Base-by-base conservation (phyloP, 306 rosid species). In the Heteromeles arbutifolia region DNA sequence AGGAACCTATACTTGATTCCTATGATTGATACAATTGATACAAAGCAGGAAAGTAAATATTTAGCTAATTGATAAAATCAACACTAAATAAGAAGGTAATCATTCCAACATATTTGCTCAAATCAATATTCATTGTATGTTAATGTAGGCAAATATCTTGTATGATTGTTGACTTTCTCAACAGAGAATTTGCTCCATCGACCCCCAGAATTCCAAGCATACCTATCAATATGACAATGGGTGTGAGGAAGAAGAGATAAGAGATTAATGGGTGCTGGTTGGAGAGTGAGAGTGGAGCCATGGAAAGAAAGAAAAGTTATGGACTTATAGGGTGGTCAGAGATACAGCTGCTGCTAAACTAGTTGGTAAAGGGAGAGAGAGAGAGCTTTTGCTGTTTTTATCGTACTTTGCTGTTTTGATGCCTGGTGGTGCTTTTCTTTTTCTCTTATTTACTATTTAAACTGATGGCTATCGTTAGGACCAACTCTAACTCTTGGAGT, bases 341-440 rank as follows among this genome's bases (percentile, higher is more conserved):
- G 66, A 54, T 54, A 63, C 31, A 26, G 62, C n/a, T 28, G 72
- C 69, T 71, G 64, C 74, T 74, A 73, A 78, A 79, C 72, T 82
- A 80, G 82, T 88, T 79, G 90, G 93, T 83, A 86, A 86, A 90
- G 92, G 78, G 65, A 74, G 72, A 78, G 76, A 69, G 44, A 21
- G 76, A 13, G 73, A 34, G 73, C 85, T 45, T 61, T 81, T 78
- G 72, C 80, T 72, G 61, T 69, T 80, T 75, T 29, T 59, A 43
- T 54, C 57, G 45, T 78, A 77, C 14, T 57, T 39, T 56, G 22
- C 13, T 34, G 2, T 8, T 12, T 72, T 68, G 69, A 19, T 18
- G 54, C 54, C 54, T 0, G n/a, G 58, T 9, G 43, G 12, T 50
- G 13, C 8, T 22, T n/a, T 77, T 64, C 22, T 39, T 53, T 17